Evolutionary conservation across 495 filamentous ascomycete species (phyloP).

Genomic region (Penicillium paxilli): DNA sequence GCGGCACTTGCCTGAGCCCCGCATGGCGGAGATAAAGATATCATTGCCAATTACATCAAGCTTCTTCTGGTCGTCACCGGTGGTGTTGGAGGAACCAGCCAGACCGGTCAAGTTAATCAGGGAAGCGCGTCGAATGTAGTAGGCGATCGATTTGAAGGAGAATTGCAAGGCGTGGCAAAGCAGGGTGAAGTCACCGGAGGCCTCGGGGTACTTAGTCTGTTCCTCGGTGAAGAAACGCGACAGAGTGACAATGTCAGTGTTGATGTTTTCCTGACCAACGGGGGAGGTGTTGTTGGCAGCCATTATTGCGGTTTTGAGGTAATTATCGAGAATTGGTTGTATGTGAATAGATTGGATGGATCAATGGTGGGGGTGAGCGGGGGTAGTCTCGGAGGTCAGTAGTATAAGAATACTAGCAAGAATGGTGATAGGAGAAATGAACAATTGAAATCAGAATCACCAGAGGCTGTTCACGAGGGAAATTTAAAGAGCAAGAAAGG

Average conservation of each 20-base stretch:
- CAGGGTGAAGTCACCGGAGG: conserved; percentile 98
- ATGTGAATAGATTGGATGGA: too few relatives aligned
- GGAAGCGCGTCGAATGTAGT: conserved; percentile 98
- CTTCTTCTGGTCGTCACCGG: conserved; percentile 99
- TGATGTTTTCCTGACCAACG: conserved; percentile 72
- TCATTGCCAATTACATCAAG: conserved; percentile 99
- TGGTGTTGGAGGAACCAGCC: conserved; percentile 91
- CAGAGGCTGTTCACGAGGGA: too few relatives aligned
- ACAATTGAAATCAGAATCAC: neutral
- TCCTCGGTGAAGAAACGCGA: conserved; percentile 95
- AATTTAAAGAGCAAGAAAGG: neutral
- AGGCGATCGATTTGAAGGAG: conserved; percentile 98
- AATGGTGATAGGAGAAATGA: too few relatives aligned
- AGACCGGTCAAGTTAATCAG: conserved; percentile 95
- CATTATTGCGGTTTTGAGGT: conserved; percentile 33
- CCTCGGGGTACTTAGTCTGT: conserved; percentile 88
- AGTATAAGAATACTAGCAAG: too few relatives aligned
- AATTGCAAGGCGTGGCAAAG: conserved; percentile 98
- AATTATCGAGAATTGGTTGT: too few relatives aligned
- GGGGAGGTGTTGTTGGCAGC: conserved; percentile 32
- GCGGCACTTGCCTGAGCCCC: conserved; percentile 82
- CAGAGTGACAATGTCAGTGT: conserved; percentile 93
- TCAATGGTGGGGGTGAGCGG: neutral
- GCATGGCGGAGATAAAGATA: conserved; percentile 93
- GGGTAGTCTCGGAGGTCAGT: neutral